Base-by-base conservation (phyloP, 176 grass and related monocot species). In the Ensete ventricosum region DNA sequence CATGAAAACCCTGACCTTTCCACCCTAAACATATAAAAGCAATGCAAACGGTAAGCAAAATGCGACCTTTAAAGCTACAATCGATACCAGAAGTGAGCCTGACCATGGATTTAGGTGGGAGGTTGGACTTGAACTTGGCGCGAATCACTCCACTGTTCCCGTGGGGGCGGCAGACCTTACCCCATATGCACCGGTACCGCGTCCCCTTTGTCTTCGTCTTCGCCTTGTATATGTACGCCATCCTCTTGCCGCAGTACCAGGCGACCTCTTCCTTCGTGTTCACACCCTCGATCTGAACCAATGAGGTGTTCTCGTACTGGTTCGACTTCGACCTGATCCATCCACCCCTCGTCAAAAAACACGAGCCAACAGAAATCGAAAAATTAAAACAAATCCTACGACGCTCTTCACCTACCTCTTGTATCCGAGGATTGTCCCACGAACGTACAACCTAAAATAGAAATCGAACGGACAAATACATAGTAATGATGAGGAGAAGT, bases 161-260 rank as follows among this genome's bases (percentile, higher is more conserved):
- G n/a, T 72, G 69, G 19, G 69, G 49, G 19, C 69, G 69, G 21
- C n/a, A 23, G 69, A 72, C 69, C 69, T 72, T 72, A 17, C 69
- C 69, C 69, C 50, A 72, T 16, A 72, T 72, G 69, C 69, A 72
- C 50, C 69, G 69, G 50, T 53, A 72, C 2, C 27, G 69, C 17
- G 50, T 72, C 50, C 69, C 69, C 20, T 72, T 52, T 4, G 48
- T 52, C 69, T 72, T 72, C 50, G 69, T 72, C 50, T 51, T 53
- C 19, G 69, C 50, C 69, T 72, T 72, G 69, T 72, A 53, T 1
- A 72, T 72, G 22, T 72, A 72, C 26, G 69, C 50, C 69, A 72
- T 72, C 22, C 69, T 25, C 69, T 72, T 72, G 17, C 69, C 69
- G 50, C 48, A 72, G n/a, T 72, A 72, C 69, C 69, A 72, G 69